Conservation (phyloP, 306 rosid species). For the Cajanus cajan region DNA sequence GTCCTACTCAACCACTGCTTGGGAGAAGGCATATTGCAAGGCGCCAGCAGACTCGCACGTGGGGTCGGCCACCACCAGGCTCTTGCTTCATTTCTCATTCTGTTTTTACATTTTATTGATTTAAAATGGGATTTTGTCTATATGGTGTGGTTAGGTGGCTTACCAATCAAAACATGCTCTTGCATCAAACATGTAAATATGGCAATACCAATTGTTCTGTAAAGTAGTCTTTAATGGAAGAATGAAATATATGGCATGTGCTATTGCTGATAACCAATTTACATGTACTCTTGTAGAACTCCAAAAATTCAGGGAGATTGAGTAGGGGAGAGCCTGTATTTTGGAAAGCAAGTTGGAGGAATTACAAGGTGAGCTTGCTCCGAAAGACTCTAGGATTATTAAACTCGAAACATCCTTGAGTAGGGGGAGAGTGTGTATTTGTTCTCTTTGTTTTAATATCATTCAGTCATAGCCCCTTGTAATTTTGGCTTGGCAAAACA, state of each 20-base stretch:
- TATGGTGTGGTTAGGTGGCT: too few species aligned
- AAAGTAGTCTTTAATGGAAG: not conserved
- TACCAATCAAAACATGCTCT: too few species aligned
- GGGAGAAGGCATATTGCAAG: too few species aligned
- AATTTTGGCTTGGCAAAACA: conserved; percentile 22
- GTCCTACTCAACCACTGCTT: too few species aligned
- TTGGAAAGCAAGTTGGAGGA: conserved; percentile 58
- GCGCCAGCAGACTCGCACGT: too few species aligned
- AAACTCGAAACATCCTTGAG: conserved; percentile 57
- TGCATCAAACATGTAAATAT: too few species aligned
- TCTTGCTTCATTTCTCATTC: too few species aligned
- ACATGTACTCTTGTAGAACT: conserved; percentile 59
- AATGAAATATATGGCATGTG: not conserved
- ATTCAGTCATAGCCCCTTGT: conserved; percentile 30
- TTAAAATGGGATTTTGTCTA: too few species aligned
- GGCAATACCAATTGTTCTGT: too few species aligned
- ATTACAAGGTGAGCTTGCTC: conserved; percentile 41
- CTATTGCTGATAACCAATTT: conserved; percentile 14
- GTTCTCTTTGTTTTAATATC: conserved; percentile 27
- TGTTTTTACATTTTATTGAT: too few species aligned
- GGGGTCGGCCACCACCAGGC: too few species aligned
- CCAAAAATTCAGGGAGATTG: conserved; percentile 62
- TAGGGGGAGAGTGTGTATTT: conserved; percentile 22
- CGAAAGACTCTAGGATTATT: too few species aligned
- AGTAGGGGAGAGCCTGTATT: conserved; percentile 54